Evolutionary conservation across 73 alveolate genomes (phyloP), one percentile per base, ranked within the genome.

Genomic region (Effrenium voratum): DNA sequence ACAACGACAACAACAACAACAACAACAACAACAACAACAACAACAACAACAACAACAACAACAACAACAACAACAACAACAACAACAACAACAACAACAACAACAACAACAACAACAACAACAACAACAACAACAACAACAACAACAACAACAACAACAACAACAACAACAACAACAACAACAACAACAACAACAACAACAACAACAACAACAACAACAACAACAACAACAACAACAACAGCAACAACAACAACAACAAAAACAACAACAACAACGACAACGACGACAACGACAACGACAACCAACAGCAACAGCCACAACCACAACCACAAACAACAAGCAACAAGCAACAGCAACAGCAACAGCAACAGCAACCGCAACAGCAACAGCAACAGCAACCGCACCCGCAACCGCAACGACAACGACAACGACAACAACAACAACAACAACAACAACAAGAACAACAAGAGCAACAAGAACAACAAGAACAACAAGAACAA

Each of bases 401-500:
- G 24, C 81, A 68, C 8, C 16, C 13, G 24, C 81, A 68, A 68
- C 81, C 8, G 24, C 36, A 68, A 68, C 81, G 24, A 68, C 81
- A 68, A 68, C 36, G 24, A 68, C 81, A 68, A 68, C 36, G 24
- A 68, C 45, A 68, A n/a, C 34, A 68, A 68, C 34, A 16, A 68
- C 13, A 68, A n/a, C 81, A 68, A 68, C 34, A 68, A 16, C 13
- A 68, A 68, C 34, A 16, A 68, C 34, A 68, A 68, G 13, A 68
- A 28, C 34, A 68, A 16, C 34, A 68, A 68, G 43, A 16, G 24
- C 34, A 68, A 68, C 81, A 68, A 68, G 43, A 68, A n/a, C 81
- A 68, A 68, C 81, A 68, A 68, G 45, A 68, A 22, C 81, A 68
- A 68, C 81, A 68, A 68, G 38, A 68, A 68, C 81, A 68, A 68